Evolutionary conservation across 169 alveolate species (phyloP), one percentile per base, ranked within the genome.

Genomic region (Cryptosporidium parvum): DNA sequence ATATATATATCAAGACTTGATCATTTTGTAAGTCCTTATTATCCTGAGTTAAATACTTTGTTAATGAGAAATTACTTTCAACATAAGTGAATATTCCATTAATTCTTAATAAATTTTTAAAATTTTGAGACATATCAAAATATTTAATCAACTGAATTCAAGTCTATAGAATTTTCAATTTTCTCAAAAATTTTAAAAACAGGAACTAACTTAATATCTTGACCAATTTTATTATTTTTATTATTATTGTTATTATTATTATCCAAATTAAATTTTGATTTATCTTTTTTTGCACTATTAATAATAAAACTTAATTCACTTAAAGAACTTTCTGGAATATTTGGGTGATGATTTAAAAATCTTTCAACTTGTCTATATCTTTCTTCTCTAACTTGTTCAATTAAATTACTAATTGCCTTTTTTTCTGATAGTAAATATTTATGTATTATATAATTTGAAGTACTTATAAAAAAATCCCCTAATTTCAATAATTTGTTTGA

Each of bases 391-490:
- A 62, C 48, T 31, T 42, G 59, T 39, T 42, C 52, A 23, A 80
- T 62, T 23, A 80, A 45, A 5, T 80, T 69, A 14, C 26, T 33
- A 1, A 80, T 42, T 31, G 89, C 73, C 16, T 62, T 65, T 37
- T 80, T 80, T 37, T 80, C 89, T 23, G 75, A 44, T 26, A 80
- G 29, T 61, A 80, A 45, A 23, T 62, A 80, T 48, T 80, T 80
- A 35, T 80, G 44, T 23, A 80, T 80, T 8, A 80, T 42, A 45
- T 80, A 62, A 39, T 69, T 69, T 10, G 80, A 59, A 45, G 89
- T 80, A 16, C 35, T 45, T 9, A 80, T 39, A 45, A 80, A 80
- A 12, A 80, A 80, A 59, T 80, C 89, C 6, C 89, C 89, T 29
- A 80, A 45, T 42, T 65, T 80, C 68, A 80, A 80, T 61, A 65